Evolutionary conservation across 163 green algal genomes (phyloP), one percentile per base, ranked within the genome.

Genomic region (Scenedesmus sp.): DNA sequence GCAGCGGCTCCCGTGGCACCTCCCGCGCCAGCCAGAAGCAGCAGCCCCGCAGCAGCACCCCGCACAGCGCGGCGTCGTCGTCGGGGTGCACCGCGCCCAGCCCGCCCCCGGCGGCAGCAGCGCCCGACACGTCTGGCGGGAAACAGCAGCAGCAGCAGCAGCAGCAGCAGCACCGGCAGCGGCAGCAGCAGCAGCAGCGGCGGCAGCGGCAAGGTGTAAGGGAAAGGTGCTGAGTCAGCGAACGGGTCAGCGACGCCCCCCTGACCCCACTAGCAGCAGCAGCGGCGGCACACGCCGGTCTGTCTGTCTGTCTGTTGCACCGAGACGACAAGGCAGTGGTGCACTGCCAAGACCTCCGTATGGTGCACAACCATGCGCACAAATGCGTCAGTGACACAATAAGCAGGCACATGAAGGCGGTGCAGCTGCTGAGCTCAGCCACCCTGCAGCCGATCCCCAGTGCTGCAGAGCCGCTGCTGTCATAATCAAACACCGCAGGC

Each of bases 11-110:
- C 3, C 95, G 85, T 0, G 96, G 97, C 65, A 98, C 96, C 93
- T 99, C 97, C 0, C 97, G 90, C 9, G 96, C 96, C 40, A 99
- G 94, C 90, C 98, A 99, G 94, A 99, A 99, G 13, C 98, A 93
- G 46, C 98, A 92, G 20, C 98, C 98, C n/a, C 93, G 91, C 91
- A 99, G 99, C 70, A 99, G 94, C 22, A 85, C 83, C n/a, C 88
- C 93, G 90, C 96, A 99, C 73, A 98, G 81, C 0, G 85, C 91
- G 7, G 93, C 94, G 56, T 98, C 97, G 86, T 98, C 96, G 13
- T 96, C 86, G 20, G 89, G 65, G 70, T 92, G 90, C 35, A 96
- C 85, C 1, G 43, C 81, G 33, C 91, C 92, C 40, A 94, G 87
- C 26, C 91, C 94, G 18, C 95, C 94, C 44, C 92, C 93, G 24